Evolutionary conservation across 1,139 yeast species (phyloP).

Genomic region (Saccharomyces hybrid): DNA sequence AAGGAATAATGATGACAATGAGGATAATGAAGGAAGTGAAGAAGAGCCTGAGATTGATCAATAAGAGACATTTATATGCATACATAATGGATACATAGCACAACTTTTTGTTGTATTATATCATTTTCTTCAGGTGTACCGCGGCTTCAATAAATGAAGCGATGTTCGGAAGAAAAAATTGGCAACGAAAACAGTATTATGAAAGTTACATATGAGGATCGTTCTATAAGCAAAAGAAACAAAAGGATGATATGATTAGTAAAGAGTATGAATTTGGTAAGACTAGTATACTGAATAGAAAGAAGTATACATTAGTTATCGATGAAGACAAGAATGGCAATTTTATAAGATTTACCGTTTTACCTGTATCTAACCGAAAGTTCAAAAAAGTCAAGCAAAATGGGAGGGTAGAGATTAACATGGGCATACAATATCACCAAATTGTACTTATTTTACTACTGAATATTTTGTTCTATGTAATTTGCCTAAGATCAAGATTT

Average conservation of each 20-base stretch:
- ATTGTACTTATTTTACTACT: neutral
- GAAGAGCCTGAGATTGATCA: neutral
- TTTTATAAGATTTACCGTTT: constrained; percentile 6
- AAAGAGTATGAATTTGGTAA: neutral
- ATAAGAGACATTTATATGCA: neutral
- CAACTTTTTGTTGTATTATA: neutral
- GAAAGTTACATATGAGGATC: neutral
- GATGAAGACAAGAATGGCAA: constrained; percentile 4
- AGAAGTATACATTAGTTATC: constrained; percentile 4
- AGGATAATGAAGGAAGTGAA: constrained; percentile 1
- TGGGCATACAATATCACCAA: neutral
- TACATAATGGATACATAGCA: neutral
- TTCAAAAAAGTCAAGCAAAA: constrained; percentile 4
- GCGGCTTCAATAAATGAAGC: neutral
- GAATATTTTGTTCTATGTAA: neutral
- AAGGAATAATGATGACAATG: neutral
- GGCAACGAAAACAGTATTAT: neutral
- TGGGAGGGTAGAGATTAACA: neutral
- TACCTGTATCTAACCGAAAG: constrained; percentile 6
- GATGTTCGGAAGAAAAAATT: neutral
- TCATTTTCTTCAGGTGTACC: neutral
- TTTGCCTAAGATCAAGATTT: neutral
- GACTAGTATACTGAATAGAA: neutral
- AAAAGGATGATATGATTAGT: neutral
- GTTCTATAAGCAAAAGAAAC: neutral